Percentiles rank a stretch among this genome's conserved stretches.
These are phyloP conservation scores for Cytospora mali DNA, from an alignment of 2,329 filamentous ascomycete genomes.

Conservation along the genomic window DNA sequence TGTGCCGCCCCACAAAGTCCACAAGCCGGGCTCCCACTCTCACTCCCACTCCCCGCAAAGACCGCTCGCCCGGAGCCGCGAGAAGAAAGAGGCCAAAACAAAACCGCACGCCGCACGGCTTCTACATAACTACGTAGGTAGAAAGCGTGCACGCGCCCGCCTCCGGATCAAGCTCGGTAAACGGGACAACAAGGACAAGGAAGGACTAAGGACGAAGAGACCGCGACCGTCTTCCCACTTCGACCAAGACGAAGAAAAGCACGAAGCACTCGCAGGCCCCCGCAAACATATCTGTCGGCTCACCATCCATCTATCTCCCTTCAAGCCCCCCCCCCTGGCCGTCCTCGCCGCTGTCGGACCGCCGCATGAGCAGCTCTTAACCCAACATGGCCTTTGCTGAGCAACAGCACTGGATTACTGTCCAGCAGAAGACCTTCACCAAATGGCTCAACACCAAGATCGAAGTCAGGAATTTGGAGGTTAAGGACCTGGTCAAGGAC, in stretches of 20 bases:
- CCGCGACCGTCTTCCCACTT: slow-evolving; percentile 28
- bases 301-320: no score
- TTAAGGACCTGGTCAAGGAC: slow-evolving; percentile 86
- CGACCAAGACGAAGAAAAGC: slow-evolving; percentile 28
- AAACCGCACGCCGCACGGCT: slow-evolving; percentile 51
- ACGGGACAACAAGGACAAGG: slow-evolving; percentile 35
- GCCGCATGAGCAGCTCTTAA: slow-evolving; percentile 52
- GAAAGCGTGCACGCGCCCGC: slow-evolving; percentile 18
- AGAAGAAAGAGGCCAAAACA: slow-evolving; percentile 50
- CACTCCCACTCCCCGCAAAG: slow-evolving; percentile 25
- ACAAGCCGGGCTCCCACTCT: slow-evolving; percentile 10
- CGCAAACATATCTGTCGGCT: slow-evolving; percentile 36
- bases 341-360: slow-evolving; percentile 44
- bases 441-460: slow-evolving; percentile 99
- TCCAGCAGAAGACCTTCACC: slow-evolving; percentile 98
- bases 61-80: slow-evolving; percentile 41
- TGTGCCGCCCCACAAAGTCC: slow-evolving; percentile 15
- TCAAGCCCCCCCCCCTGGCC: slow-evolving; percentile 38
- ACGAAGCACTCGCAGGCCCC: slow-evolving; percentile 26
- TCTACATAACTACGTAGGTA: no score
- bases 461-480: slow-evolving; percentile 65
- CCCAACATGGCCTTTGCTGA: slow-evolving; percentile 66
- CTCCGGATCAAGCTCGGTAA: slow-evolving; percentile 41
- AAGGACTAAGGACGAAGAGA: slow-evolving; percentile 35
- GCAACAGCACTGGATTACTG: slow-evolving; percentile 71